phyloP scores from a whole-genome alignment of 2,329 filamentous ascomycete genomes.

The Aspergillus japonicus region DNA sequence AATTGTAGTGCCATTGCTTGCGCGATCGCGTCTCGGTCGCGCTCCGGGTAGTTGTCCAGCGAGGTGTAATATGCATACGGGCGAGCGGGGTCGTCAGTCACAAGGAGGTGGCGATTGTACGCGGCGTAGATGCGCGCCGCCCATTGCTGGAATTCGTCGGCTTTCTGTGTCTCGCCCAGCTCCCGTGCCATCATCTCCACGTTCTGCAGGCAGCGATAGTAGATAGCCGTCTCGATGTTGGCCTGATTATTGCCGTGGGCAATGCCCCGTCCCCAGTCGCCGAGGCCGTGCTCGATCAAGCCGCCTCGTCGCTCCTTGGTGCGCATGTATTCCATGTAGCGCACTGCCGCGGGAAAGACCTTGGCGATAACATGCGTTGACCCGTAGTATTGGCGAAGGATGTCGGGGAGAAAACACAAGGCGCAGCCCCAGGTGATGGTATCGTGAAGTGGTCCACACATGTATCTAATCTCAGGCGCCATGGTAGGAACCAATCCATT shows the following conservation, averaged over 20 bases:
- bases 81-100: constrained; percentile 15
- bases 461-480: constrained; percentile 50
- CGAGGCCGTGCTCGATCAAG: constrained; percentile 24
- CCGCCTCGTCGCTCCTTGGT: constrained; percentile 25
- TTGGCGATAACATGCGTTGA: constrained; percentile 22
- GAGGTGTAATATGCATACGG: constrained; percentile 25
- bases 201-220: constrained; percentile 25
- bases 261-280: constrained; percentile 27
- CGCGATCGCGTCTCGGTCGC: constrained; percentile 21
- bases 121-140: constrained; percentile 18
- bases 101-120: constrained; percentile 24
- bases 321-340: constrained; percentile 28
- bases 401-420: constrained; percentile 23
- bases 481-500: constrained; percentile 49
- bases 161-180: constrained; percentile 19
- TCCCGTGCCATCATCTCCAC: constrained; percentile 25
- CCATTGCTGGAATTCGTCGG: constrained; percentile 17
- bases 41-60: constrained; percentile 17
- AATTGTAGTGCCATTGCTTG: constrained; percentile 27
- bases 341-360: constrained; percentile 20
- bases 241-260: constrained; percentile 28
- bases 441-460: constrained; percentile 51
- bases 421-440: constrained; percentile 35
- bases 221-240: constrained; percentile 28
- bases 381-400: constrained; percentile 22